These are phyloP conservation scores for Pisolithus orientalis DNA, from an alignment of 768 basidiomycete species.

Conservation along the genomic window DNA sequence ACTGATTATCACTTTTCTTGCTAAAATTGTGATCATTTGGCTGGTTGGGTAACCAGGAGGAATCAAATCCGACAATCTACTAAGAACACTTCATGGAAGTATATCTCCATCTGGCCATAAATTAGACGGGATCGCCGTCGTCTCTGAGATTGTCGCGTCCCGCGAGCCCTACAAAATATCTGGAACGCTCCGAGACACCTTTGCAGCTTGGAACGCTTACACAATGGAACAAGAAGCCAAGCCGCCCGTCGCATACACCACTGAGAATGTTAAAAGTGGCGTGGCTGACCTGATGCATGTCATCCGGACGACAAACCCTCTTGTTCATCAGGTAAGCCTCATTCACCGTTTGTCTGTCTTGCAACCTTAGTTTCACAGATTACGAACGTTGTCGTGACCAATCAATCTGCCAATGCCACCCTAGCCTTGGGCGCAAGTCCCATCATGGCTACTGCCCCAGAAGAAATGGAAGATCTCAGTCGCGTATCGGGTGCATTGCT, in stretches of 20 bases:
- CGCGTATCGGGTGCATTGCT: slow-evolving; percentile 62
- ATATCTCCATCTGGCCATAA: slow-evolving; percentile 49
- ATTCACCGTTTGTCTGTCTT: not conserved
- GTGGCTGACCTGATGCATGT: slow-evolving; percentile 45
- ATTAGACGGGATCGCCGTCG: slow-evolving; percentile 81
- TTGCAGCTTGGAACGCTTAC: slow-evolving; percentile 24
- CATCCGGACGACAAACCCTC: slow-evolving; percentile 51
- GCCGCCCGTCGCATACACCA: slow-evolving; percentile 14
- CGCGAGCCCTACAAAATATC: slow-evolving; percentile 48
- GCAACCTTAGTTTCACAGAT: slow-evolving; percentile 43
- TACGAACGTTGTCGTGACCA: slow-evolving; percentile 83
- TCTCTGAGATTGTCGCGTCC: slow-evolving; percentile 80
- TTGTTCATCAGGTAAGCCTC: slow-evolving; percentile 70
- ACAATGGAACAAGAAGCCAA: not conserved
- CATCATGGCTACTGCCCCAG: slow-evolving; percentile 84
- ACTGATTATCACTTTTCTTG: not conserved
- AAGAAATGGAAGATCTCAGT: slow-evolving; percentile 78
- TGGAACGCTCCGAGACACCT: slow-evolving; percentile 33
- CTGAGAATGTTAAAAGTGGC: slow-evolving; percentile 32
- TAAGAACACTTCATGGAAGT: slow-evolving; percentile 69
- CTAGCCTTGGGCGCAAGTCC: slow-evolving; percentile 85
- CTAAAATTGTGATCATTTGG: not conserved
- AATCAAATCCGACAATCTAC: slow-evolving; percentile 72
- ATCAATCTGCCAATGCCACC: slow-evolving; percentile 86
- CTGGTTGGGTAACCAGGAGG: slow-evolving; percentile 52